Base-by-base conservation (phyloP, 176 grass and related monocot genomes). In the Areca catechu region DNA sequence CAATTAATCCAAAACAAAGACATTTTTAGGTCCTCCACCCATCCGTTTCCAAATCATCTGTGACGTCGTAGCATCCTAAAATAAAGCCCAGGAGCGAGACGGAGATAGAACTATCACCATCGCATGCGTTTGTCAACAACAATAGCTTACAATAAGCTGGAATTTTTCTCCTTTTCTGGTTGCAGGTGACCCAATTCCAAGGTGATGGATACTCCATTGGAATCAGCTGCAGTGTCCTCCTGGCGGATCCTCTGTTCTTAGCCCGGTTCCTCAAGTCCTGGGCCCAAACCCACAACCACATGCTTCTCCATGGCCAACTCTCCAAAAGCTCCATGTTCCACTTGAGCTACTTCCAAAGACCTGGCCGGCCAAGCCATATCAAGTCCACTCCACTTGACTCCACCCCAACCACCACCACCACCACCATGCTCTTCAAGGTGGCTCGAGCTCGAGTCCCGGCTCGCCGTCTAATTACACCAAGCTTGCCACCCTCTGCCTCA, bases 141-240 rank as follows among this genome's bases (percentile, higher is more conserved):
- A 49, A 56, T 10, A 17, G 20, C 29, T 30, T 30, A 30, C 19
- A 16, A 19, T n/a, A n/a, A 15, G 27, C 27, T 3, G 10, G 17
- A 2, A 25, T 4, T 58, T 19, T 20, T 51, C 48, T 4, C 1
- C 16, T 60, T 30, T 30, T 24, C 17, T 30, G 0, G 5, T 51
- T 64, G 58, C 63, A 97, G 92, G 66, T 97, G 24, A 91, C 88
- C 24, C 61, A 83, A 50, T 91, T 97, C 69, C 57, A 76, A 58
- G 81, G 61, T 52, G 72, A 70, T 43, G 83, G 81, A 4, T 97
- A 82, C 56, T 66, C 92, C 54, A 16, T 92, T n/a, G 93, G 84
- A 22, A 78, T 98, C 15, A 80, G 83, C 73, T 92, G 83, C 57
- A 67, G 75, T 37, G 57, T 91, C 58, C 56, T 91, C 60, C 53